Evolutionary conservation across 768 basidiomycete genomes (phyloP).

Genomic region (Serpula lacrymans): DNA sequence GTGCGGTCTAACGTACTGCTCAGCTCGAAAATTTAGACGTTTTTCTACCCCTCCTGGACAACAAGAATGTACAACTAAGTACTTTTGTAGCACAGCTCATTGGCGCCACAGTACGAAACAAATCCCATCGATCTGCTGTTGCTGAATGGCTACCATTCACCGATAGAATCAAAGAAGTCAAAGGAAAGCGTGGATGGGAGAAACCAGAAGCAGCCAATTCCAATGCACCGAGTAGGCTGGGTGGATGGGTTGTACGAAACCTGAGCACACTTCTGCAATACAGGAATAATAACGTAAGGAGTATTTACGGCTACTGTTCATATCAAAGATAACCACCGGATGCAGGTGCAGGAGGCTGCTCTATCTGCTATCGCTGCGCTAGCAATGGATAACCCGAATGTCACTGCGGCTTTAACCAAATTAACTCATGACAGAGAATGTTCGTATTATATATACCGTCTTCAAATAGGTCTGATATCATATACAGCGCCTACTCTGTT

Average conservation of each 20-base stretch:
- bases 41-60: constrained; percentile 60
- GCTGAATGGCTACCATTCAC: constrained; percentile 60
- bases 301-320: neutral
- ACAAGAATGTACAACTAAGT: constrained; percentile 37
- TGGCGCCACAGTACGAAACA: constrained; percentile 46
- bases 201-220: constrained; percentile 42
- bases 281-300: constrained; percentile 53
- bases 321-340: neutral
- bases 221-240: constrained; percentile 38
- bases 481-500: constrained; percentile 37
- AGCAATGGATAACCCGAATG: constrained; percentile 54
- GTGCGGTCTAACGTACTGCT: neutral
- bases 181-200: constrained; percentile 72
- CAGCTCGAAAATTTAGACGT: constrained; percentile 63
- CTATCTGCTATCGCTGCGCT: constrained; percentile 64
- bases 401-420: constrained; percentile 50
- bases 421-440: constrained; percentile 38
- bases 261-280: constrained; percentile 46
- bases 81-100: constrained; percentile 60
- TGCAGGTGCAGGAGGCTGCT: constrained; percentile 63
- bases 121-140: constrained; percentile 46
- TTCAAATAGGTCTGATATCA: constrained; percentile 1
- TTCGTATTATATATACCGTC: constrained; percentile 14
- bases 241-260: constrained; percentile 58
- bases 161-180: constrained; percentile 54